These are phyloP conservation scores for Cytospora piceae DNA, from an alignment of 2,329 filamentous ascomycete species.

Conservation along the genomic window DNA sequence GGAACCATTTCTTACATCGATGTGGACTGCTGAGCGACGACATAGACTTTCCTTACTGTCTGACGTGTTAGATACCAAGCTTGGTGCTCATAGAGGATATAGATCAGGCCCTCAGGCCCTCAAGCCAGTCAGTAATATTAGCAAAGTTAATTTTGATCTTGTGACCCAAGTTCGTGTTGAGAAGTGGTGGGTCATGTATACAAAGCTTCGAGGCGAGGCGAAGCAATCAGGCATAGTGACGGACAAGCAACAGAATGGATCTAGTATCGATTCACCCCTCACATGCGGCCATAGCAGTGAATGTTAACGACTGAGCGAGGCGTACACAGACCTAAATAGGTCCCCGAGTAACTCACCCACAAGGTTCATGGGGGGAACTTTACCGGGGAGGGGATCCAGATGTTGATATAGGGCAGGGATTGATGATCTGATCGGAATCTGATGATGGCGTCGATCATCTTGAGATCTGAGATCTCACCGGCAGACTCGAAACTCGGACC, in stretches of 20 bases:
- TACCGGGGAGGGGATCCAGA: too few species aligned
- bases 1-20: slow-evolving; percentile 22
- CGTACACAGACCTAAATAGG: background rate
- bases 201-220: too few species aligned
- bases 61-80: background rate
- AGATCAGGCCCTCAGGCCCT: background rate
- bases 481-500: too few species aligned
- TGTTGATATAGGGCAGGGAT: background rate
- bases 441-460: too few species aligned
- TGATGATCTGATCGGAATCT: background rate
- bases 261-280: too few species aligned
- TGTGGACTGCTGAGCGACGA: slow-evolving; percentile 1
- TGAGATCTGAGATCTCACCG: too few species aligned
- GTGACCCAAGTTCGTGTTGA: too few species aligned
- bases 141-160: background rate
- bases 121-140: background rate
- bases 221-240: too few species aligned
- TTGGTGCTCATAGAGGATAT: background rate
- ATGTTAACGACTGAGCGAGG: background rate
- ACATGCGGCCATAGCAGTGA: background rate
- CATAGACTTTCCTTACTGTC: background rate
- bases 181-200: too few species aligned
- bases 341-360: background rate
- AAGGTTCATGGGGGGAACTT: too few species aligned
- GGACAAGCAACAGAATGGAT: too few species aligned